Base-by-base conservation (phyloP, 2,329 filamentous ascomycete species). In the Ciborinia camelliae region DNA sequence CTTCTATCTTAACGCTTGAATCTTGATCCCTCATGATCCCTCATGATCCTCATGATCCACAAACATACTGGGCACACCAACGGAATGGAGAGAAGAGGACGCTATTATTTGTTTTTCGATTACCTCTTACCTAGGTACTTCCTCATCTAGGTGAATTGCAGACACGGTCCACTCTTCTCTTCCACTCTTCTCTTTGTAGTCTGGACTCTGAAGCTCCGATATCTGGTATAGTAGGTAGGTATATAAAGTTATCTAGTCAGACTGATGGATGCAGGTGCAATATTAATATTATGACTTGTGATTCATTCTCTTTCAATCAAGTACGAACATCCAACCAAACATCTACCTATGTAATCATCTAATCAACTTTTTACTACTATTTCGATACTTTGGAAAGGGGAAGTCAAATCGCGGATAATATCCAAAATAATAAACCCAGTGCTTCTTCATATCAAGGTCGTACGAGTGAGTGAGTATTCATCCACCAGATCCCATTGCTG, bases 221-320 rank as follows among this genome's bases (percentile, higher is more conserved):
- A n/a, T n/a, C n/a, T n/a, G n/a, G n/a, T n/a, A n/a, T n/a, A n/a
- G 30, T 52, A 23, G 20, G 20, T 53, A 30, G 3, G n/a, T 53
- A 43, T 57, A 57, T 57, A 57, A 57, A 57, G 26, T 43, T 15
- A 30, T 57, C 37, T 9, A 43, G 53, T 30, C 39, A 57, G 53
- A 43, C 39, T 45, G 30, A 28, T 28, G 39, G 15, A 32, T 30
- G 28, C 2, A 1, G 14, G 23, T 54, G 32, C 28, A 15, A 10
- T 15, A n/a, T n/a, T n/a, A n/a, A n/a, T n/a, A n/a, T 18, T 20
- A 9, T 12, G 7, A 20, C 28, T 51, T 43, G 30, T n/a, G 28
- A 10, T 23, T 57, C 28, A 45, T 35, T 41, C 53, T 57, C 32
- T 39, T 37, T 37, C 35, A 37, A 7, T 37, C 35, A 37, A n/a